Percentiles rank a stretch among this genome's conserved stretches.
These are phyloP conservation scores for Thraustochytrium striatum DNA, from an alignment of 352 stramenopile species.

Conservation along the genomic window DNA sequence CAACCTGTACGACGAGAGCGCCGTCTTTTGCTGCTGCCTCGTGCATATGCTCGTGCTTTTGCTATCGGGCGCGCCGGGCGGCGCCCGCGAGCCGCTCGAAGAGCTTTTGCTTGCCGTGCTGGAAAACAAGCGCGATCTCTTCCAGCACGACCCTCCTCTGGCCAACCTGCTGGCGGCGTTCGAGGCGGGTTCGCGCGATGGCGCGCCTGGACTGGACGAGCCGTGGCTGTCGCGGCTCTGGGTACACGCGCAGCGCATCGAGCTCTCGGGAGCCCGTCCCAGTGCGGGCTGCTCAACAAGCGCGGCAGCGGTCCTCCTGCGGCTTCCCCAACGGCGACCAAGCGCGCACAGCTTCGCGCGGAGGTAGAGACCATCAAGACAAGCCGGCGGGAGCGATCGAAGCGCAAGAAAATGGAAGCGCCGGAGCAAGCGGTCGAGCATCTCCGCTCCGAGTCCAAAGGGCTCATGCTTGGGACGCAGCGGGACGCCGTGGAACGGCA, in stretches of 20 bases:
- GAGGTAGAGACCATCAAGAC: constrained; percentile 33
- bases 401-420: neutral
- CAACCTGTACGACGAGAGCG: constrained; percentile 36
- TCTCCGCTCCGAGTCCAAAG: neutral
- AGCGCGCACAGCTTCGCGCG: neutral
- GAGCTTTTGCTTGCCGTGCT: neutral
- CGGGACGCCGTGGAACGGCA: constrained; percentile 24
- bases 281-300: constrained; percentile 19
- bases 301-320: neutral
- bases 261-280: constrained; percentile 31
- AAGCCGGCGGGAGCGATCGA: neutral
- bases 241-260: constrained; percentile 4
- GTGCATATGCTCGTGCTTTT: neutral
- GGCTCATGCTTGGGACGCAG: neutral
- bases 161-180: neutral
- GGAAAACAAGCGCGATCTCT: neutral
- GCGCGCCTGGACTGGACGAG: no score
- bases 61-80: no score
- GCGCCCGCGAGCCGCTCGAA: neutral
- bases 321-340: neutral
- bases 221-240: neutral
- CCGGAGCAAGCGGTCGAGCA: neutral
- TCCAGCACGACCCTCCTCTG: neutral
- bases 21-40: constrained; percentile 8
- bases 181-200: neutral